Evolutionary conservation across 2,329 filamentous ascomycete genomes (phyloP), one percentile per base, ranked within the genome.

Genomic region (Neonectria faginata): DNA sequence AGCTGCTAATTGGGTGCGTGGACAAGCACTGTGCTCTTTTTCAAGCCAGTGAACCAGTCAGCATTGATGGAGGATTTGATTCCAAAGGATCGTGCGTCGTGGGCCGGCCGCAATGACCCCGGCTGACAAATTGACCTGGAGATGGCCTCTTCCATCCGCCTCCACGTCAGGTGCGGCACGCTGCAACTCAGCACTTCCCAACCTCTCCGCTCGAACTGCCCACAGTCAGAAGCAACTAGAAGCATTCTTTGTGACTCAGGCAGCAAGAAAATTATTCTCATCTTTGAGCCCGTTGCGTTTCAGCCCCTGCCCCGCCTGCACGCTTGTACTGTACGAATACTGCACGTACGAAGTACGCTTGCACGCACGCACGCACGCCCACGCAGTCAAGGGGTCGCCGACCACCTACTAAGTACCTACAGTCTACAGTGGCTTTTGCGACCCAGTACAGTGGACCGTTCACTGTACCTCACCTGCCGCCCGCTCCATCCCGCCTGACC

Each of bases 171-270:
- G 39, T 6, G 16, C 39, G 10, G 39, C 39, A 42, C n/a, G 16
- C 39, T 10, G 39, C 39, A 42, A 20, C n/a, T 20, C 39, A 42
- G n/a, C n/a, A 42, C 39, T 42, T 20, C 5, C n/a, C n/a, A 42
- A 16, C 36, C 39, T 42, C n/a, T 20, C 16, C 39, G 25, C 25
- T 18, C 39, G 9, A 18, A 42, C 61, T 52, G 44, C 65, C 31
- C 27, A 51, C 58, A 53, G 47, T 36, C 60, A 69, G 71, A 74
- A 76, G 51, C 67, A 67, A 67, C 75, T 74, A 76, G 75, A 76
- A 75, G 57, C 55, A 57, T 57, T 68, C 60, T 74, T 72, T 73
- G 67, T 77, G 75, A 78, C 77, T 78, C 75, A 79, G 77, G 77
- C 77, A 78, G 70, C 75, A 75, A 77, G 62, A 62, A 51, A 57